Conservation (phyloP, 305 asterid genomes). For the Fraxinus ornus region DNA sequence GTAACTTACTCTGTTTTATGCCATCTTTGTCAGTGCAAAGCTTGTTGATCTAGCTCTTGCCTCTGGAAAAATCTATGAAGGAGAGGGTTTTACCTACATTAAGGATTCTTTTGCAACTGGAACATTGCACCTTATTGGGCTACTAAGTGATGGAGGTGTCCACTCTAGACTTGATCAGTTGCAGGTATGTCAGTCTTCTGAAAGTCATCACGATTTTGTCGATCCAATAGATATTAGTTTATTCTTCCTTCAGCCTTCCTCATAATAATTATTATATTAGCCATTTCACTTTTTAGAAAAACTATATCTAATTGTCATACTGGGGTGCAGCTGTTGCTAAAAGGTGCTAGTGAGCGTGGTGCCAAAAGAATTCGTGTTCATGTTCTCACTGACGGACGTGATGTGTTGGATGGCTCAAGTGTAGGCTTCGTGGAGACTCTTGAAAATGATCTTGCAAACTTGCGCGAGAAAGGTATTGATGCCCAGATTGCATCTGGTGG, state of each 20-base stretch:
- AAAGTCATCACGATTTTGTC: neutral
- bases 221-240: neutral
- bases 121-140: slow-evolving; percentile 84
- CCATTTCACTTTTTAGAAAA: neutral
- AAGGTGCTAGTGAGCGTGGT: slow-evolving; percentile 80
- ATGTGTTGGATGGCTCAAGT: slow-evolving; percentile 89
- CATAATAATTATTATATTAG: neutral
- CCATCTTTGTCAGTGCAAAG: slow-evolving; percentile 57
- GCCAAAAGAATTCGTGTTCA: slow-evolving; percentile 91
- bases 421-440: slow-evolving; percentile 82
- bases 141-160: slow-evolving; percentile 92
- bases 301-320: slow-evolving; percentile 22
- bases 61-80: slow-evolving; percentile 73
- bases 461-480: slow-evolving; percentile 76
- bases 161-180: slow-evolving; percentile 88
- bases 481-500: slow-evolving; percentile 95
- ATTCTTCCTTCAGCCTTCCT: neutral
- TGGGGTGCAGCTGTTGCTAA: slow-evolving; percentile 69
- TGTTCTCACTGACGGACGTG: slow-evolving; percentile 92
- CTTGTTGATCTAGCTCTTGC: slow-evolving; percentile 89
- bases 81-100: slow-evolving; percentile 72
- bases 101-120: slow-evolving; percentile 68
- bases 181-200: slow-evolving; percentile 45
- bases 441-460: slow-evolving; percentile 68
- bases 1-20: neutral